These are phyloP conservation scores for Lodderomyces margitis DNA, from an alignment of 1,139 yeast genomes.

Conservation along the genomic window DNA sequence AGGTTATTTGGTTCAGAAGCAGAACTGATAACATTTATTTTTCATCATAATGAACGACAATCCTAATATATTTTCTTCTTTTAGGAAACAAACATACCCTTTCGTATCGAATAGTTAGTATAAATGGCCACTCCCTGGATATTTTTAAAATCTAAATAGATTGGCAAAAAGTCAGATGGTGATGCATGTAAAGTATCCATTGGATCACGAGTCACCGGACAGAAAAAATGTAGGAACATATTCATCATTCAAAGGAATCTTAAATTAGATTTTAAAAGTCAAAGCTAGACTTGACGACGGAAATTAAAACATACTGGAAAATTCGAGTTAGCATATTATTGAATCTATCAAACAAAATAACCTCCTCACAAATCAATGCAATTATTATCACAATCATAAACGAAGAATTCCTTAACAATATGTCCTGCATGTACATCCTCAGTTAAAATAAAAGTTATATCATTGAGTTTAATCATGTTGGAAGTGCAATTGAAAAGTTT, in stretches of 20 bases:
- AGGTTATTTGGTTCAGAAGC: slow-evolving; percentile 75
- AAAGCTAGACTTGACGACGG: too few relatives aligned
- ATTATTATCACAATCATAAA: slow-evolving; percentile 45
- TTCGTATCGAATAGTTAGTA: slow-evolving; percentile 10
- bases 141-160: not conserved
- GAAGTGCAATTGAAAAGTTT: not conserved
- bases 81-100: slow-evolving; percentile 1
- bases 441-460: slow-evolving; percentile 12
- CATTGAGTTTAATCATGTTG: slow-evolving; percentile 14
- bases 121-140: not conserved
- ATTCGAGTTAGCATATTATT: not conserved
- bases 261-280: too few relatives aligned
- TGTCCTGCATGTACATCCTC: slow-evolving; percentile 72
- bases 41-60: slow-evolving; percentile 51
- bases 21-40: slow-evolving; percentile 67
- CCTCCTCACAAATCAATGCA: not conserved
- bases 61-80: too few relatives aligned
- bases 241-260: too few relatives aligned
- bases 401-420: slow-evolving; percentile 61
- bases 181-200: slow-evolving; percentile 74
- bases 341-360: not conserved
- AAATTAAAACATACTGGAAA: slow-evolving; percentile 4
- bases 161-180: slow-evolving; percentile 63
- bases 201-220: slow-evolving; percentile 66
- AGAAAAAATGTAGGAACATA: slow-evolving; percentile 36